Evolutionary conservation across 768 basidiomycete species (phyloP), one percentile per base, ranked within the genome.

Genomic region (Mycena indigotica): DNA sequence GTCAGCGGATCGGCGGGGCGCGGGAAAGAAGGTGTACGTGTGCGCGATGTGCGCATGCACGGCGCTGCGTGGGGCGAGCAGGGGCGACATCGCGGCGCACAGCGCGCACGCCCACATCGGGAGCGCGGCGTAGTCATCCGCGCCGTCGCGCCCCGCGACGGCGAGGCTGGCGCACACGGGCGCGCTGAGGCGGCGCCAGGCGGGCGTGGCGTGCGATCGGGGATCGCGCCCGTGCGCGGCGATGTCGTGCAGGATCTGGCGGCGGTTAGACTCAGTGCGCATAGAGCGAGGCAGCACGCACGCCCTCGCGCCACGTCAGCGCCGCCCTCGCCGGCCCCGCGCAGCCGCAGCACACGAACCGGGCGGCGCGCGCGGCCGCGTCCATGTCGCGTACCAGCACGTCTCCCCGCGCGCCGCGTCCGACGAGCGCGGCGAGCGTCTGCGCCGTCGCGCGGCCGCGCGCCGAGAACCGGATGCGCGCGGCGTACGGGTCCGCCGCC

Each of bases 261-360:
- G 10, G 12, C n/a, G 6, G 15, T 24, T 51, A 35, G 24, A 51
- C 45, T 4, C 25, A 28, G 2, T n/a, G 2, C 19, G 23, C 21
- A 23, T 16, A 16, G 12, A 56, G 5, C 21, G 28, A 49, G 15
- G 32, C 5, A n/a, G 2, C 17, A 12, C 55, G 19, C 25, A 56
- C 55, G 41, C 55, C 49, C 5, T 56, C 46, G 6, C 55, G 55
- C 55, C 55, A 56, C 5, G 17, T 5, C 2, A 49, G 10, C 16
- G 35, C 21, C 21, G 32, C 32, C 32, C 17, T 17, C 32, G 10
- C 17, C 32, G 8, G 32, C 32, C 32, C 32, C 19, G 48, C 46
- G 40, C 55, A 56, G n/a, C 13, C 29, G 19, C 3, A 32, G 30
- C 55, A 56, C 25, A 50, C 21, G 17, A 56, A 56, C 10, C 55